Evolutionary conservation across 805 yeast genomes (phyloP).

Genomic region (Vanderwaltozyma polyspora): DNA sequence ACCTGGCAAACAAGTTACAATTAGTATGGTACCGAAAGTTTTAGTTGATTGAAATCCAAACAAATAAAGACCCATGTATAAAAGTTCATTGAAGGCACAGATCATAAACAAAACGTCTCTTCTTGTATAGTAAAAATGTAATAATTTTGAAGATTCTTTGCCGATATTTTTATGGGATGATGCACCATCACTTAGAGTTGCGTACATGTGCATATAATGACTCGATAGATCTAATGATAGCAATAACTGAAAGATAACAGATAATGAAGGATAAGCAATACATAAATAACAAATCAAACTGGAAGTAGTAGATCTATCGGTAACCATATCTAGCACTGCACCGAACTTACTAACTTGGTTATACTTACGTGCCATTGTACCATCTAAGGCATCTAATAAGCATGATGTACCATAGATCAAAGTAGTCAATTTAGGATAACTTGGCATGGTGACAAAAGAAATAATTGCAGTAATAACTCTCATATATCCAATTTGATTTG

Average conservation of each 20-base stretch:
- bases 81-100: conserved; percentile 88
- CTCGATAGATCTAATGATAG: conserved; percentile 81
- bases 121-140: conserved; percentile 80
- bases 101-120: conserved; percentile 73
- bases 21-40: conserved; percentile 50
- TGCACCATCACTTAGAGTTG: conserved; percentile 71
- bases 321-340: conserved; percentile 96
- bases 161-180: conserved; percentile 75
- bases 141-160: conserved; percentile 54
- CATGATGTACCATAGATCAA: conserved; percentile 78
- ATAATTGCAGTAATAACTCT: conserved; percentile 73
- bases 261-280: conserved; percentile 56
- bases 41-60: conserved; percentile 40
- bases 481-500: conserved; percentile 82
- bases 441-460: conserved; percentile 72
- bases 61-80: conserved; percentile 81
- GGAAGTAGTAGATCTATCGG: conserved; percentile 94
- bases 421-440: conserved; percentile 72
- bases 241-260: conserved; percentile 60
- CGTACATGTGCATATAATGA: conserved; percentile 98
- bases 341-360: conserved; percentile 89
- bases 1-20: conserved; percentile 61
- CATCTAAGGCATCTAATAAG: conserved; percentile 90
- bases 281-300: conserved; percentile 82
- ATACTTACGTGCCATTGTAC: conserved; percentile 82